Evolutionary conservation across 78 protist species (phyloP).

Genomic region (Speleostelium caveatum): DNA sequence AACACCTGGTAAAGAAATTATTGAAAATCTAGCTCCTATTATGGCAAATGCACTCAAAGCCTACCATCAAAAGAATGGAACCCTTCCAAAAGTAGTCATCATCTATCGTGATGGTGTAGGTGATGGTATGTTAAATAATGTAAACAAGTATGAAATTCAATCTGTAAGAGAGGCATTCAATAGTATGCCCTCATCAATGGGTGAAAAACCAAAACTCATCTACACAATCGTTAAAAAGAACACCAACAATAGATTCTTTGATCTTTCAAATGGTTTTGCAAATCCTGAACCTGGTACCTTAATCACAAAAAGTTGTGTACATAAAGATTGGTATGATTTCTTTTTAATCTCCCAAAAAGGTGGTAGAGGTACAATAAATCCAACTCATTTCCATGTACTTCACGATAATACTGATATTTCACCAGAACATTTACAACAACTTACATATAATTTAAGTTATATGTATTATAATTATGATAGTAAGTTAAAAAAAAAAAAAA

Average conservation of each 20-base stretch:
- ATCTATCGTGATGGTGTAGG: constrained; percentile 78
- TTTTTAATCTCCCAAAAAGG: constrained; percentile 43
- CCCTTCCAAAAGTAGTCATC: constrained; percentile 11
- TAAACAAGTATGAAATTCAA: constrained; percentile 12
- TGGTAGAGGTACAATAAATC: constrained; percentile 48
- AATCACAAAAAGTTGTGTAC: background rate
- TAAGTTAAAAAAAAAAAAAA: no score
- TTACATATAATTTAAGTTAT: constrained; percentile 27
- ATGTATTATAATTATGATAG: constrained; percentile 48
- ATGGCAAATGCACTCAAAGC: background rate
- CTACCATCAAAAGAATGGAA: background rate
- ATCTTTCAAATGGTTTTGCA: background rate
- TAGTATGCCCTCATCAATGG: constrained; percentile 5
- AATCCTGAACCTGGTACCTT: constrained; percentile 74
- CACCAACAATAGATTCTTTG: constrained; percentile 67
- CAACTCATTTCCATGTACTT: constrained; percentile 74
- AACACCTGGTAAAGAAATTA: constrained; percentile 64
- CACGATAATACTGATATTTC: constrained; percentile 9
- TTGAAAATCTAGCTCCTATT: background rate
- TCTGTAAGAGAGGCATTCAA: constrained; percentile 13
- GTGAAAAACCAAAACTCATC: constrained; percentile 35
- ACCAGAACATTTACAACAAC: constrained; percentile 1
- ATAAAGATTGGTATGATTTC: constrained; percentile 46
- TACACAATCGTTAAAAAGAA: constrained; percentile 72
- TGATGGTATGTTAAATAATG: constrained; percentile 62